phyloP scores from a whole-genome alignment of 2,329 filamentous ascomycete genomes.

The Beauveria sp. region DNA sequence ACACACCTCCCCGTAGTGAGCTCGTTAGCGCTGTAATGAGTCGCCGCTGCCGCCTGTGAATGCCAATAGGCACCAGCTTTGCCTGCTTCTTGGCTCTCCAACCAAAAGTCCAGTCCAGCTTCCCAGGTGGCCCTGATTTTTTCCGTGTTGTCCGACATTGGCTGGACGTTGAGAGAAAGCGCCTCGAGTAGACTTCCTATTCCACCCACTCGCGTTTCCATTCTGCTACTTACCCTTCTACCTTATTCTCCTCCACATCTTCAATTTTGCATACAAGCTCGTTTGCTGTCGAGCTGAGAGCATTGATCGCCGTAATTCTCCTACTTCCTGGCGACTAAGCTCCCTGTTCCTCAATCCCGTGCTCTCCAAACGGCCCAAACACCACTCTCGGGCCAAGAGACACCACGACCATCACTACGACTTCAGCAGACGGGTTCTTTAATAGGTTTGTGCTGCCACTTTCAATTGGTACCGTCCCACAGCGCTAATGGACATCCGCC shows the following conservation, averaged over 20 bases:
- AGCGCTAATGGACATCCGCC: constrained; percentile 1
- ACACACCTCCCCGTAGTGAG: background rate
- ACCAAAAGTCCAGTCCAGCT: background rate
- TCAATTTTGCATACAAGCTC: constrained; percentile 11
- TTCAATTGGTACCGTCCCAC: background rate
- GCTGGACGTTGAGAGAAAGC: constrained; percentile 9
- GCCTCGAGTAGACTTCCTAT: constrained; percentile 6
- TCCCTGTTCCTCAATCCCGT: constrained; percentile 1
- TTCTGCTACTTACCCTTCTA: constrained; percentile 7
- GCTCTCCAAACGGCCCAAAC: background rate
- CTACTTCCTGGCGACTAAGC: constrained; percentile 1
- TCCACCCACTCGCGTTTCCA: constrained; percentile 4
- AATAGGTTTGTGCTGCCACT: constrained; percentile 21
- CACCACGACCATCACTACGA: background rate
- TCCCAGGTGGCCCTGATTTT: constrained; percentile 2
- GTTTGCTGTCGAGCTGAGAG: constrained; percentile 6
- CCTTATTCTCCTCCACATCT: constrained; percentile 8
- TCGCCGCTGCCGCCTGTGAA: background rate
- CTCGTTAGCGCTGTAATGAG: background rate
- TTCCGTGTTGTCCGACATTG: constrained; percentile 9
- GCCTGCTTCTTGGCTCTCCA: background rate
- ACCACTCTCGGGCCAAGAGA: background rate
- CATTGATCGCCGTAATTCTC: constrained; percentile 8
- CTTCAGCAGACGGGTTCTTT: constrained; percentile 19
- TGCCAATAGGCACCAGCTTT: background rate